A percentile compares a stretch with the other conserved stretches of the same genome.
phyloP scores from a whole-genome alignment of 2,329 filamentous ascomycete genomes.

The Hawksworthiomyces lignivorus region DNA sequence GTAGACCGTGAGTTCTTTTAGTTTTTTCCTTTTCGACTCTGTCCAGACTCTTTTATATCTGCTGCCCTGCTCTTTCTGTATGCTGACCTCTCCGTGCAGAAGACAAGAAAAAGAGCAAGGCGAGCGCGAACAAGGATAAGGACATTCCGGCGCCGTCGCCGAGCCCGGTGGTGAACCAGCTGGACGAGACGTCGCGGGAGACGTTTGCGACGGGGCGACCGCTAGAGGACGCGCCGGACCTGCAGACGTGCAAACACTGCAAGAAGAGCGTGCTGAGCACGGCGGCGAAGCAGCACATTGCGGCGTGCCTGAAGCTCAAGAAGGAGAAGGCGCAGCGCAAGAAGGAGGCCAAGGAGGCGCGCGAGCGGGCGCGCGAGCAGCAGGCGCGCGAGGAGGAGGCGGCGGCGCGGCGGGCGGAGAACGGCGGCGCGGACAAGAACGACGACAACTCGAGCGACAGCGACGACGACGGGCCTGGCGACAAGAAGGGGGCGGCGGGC shows the following conservation, averaged over 20 bases:
- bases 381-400: slow-evolving; percentile 52
- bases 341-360: slow-evolving; percentile 65
- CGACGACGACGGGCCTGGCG: slow-evolving; percentile 33
- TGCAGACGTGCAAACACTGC: slow-evolving; percentile 87
- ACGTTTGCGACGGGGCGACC: slow-evolving; percentile 77
- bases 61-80: too few species aligned
- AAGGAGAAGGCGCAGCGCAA: slow-evolving; percentile 72
- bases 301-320: slow-evolving; percentile 76
- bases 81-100: slow-evolving; percentile 8
- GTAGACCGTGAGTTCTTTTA: slow-evolving; percentile 44
- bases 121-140: slow-evolving; percentile 26
- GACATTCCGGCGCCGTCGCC: slow-evolving; percentile 37
- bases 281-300: slow-evolving; percentile 71
- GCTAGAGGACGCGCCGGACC: slow-evolving; percentile 69
- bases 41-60: neutral
- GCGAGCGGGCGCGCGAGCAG: slow-evolving; percentile 56
- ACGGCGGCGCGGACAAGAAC: slow-evolving; percentile 31
- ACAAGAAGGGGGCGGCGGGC: slow-evolving; percentile 7
- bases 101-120: slow-evolving; percentile 50
- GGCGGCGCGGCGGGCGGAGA: slow-evolving; percentile 44
- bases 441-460: slow-evolving; percentile 34
- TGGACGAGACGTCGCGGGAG: slow-evolving; percentile 69
- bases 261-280: slow-evolving; percentile 78
- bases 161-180: slow-evolving; percentile 52
- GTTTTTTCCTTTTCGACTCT: neutral